These are phyloP conservation scores for Cadophora gregata DNA, from an alignment of 2,329 filamentous ascomycete genomes.

Conservation along the genomic window DNA sequence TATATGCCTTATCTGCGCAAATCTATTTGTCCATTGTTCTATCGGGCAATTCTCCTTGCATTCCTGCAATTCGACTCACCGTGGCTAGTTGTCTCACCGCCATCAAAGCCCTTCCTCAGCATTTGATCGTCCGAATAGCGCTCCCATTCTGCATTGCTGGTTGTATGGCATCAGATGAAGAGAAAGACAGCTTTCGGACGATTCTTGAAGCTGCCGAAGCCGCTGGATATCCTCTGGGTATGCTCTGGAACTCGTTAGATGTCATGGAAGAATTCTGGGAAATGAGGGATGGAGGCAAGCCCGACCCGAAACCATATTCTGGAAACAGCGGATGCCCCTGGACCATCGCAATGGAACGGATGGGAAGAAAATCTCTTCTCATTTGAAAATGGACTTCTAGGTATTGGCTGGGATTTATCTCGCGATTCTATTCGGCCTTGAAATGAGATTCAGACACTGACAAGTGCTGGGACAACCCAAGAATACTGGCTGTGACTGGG, in stretches of 20 bases:
- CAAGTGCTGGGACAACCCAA: too few relatives aligned
- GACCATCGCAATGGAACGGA: constrained; percentile 23
- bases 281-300: constrained; percentile 44
- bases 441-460: too few relatives aligned
- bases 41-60: constrained; percentile 11
- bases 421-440: not conserved
- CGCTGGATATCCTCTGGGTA: constrained; percentile 4
- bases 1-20: constrained; percentile 20
- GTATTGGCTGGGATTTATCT: not conserved
- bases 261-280: constrained; percentile 32
- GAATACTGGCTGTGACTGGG: too few relatives aligned
- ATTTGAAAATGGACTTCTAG: not conserved
- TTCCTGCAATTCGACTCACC: constrained; percentile 4
- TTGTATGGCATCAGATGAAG: constrained; percentile 21
- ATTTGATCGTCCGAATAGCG: constrained; percentile 21
- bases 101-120: constrained; percentile 11
- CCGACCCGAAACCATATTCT: not conserved
- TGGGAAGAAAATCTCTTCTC: constrained; percentile 1
- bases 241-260: constrained; percentile 18
- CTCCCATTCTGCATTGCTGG: constrained; percentile 24
- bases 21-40: constrained; percentile 21
- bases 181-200: constrained; percentile 16
- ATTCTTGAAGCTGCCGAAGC: not conserved
- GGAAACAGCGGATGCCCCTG: constrained; percentile 14
- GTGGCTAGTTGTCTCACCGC: constrained; percentile 1